Conservation (phyloP, 208 protist species). For the Trypanosoma avium region DNA sequence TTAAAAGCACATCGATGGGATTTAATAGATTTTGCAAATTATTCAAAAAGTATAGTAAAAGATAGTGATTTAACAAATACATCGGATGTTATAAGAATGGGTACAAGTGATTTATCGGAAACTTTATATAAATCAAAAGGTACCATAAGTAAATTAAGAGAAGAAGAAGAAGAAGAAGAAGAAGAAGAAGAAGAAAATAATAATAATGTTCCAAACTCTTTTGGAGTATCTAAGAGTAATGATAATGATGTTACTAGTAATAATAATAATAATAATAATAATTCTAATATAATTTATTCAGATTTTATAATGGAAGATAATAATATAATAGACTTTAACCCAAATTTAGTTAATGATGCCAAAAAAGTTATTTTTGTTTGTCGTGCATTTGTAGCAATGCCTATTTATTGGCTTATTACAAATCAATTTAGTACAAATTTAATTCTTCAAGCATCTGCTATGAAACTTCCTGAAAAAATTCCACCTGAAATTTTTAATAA, state of each 20-base stretch:
- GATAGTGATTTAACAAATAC: too few relatives aligned
- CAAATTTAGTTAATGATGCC: constrained; percentile 36
- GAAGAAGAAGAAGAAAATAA: not conserved
- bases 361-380: constrained; percentile 41
- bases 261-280: not conserved
- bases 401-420: constrained; percentile 70
- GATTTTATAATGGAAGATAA: too few relatives aligned
- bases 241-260: not conserved
- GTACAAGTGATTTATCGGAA: not conserved
- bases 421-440: constrained; percentile 76
- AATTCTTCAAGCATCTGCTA: constrained; percentile 47
- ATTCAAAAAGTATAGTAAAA: not conserved
- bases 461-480: constrained; percentile 36
- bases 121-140: not conserved
- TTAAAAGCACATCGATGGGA: constrained; percentile 13
- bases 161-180: not conserved
- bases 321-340: constrained; percentile 5
- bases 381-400: constrained; percentile 51
- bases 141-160: not conserved
- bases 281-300: not conserved
- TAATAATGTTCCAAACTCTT: not conserved
- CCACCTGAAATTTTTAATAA: constrained; percentile 74
- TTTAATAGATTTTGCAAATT: constrained; percentile 13
- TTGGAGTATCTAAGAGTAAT: not conserved
- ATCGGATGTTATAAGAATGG: not conserved